Percentiles rank a stretch among this genome's conserved stretches.
Conservation (phyloP, 2,329 filamentous ascomycete genomes). For the Talaromyces sp. region DNA sequence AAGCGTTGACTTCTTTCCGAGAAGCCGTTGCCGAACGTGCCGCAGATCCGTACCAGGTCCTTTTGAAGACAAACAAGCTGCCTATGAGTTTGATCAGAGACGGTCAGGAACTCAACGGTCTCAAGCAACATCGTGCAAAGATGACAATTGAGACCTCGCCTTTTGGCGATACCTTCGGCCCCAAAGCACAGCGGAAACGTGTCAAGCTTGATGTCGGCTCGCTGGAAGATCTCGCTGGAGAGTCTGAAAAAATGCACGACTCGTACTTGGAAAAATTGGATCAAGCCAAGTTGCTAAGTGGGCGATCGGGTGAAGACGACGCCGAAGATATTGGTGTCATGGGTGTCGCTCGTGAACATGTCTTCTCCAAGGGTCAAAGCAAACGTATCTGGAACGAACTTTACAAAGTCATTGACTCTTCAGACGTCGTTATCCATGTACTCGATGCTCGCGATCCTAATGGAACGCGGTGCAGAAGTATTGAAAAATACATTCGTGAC, state of each 20-base stretch:
- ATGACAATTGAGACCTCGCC: slow-evolving; percentile 85
- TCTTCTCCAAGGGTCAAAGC: slow-evolving; percentile 91
- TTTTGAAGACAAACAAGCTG: slow-evolving; percentile 96
- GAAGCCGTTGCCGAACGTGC: slow-evolving; percentile 88
- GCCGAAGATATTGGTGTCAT: slow-evolving; percentile 47
- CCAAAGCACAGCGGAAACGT: slow-evolving; percentile 87
- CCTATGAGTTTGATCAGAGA: slow-evolving; percentile 93
- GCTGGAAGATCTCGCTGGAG: slow-evolving; percentile 75
- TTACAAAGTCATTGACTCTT: slow-evolving; percentile 92
- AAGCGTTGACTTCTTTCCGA: slow-evolving; percentile 80
- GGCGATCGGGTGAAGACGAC: slow-evolving; percentile 59
- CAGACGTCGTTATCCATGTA: slow-evolving; percentile 93
- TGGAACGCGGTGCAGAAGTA: slow-evolving; percentile 82
- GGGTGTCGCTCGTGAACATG: slow-evolving; percentile 70
- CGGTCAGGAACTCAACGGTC: slow-evolving; percentile 64
- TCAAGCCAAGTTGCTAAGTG: slow-evolving; percentile 71
- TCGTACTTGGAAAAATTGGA: slow-evolving; percentile 77
- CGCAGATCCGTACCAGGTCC: slow-evolving; percentile 84
- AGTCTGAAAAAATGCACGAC: slow-evolving; percentile 76
- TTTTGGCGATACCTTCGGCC: slow-evolving; percentile 85
- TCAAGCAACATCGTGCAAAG: slow-evolving; percentile 91
- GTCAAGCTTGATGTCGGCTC: slow-evolving; percentile 82
- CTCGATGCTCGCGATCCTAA: slow-evolving; percentile 84
- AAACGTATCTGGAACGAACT: slow-evolving; percentile 98
- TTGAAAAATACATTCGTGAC: slow-evolving; percentile 89